Evolutionary conservation across 257 asterid species (phyloP), one percentile per base, ranked within the genome.

Genomic region (Solanum virginianum): DNA sequence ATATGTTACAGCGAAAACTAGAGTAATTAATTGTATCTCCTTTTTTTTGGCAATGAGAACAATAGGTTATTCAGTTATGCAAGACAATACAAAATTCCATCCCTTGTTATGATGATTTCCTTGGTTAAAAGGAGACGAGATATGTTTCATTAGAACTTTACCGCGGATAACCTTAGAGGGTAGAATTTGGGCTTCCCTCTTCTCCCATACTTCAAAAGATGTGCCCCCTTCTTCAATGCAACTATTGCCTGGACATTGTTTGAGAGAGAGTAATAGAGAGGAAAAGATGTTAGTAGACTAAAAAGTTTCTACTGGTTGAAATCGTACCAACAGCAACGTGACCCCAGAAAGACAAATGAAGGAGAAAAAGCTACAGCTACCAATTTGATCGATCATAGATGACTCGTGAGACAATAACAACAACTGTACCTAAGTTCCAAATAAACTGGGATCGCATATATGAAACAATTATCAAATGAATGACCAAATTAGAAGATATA

Each of bases 181-280:
- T 92, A 89, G 80, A 91, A 89, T 87, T 91, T 91, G 55, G 90
- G 92, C 84, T 91, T 91, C 60, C 93, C 93, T 84, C 89, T 87
- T 84, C 90, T 87, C 60, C 90, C 85, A 70, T 85, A 89, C 87
- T 86, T 89, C 69, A 91, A 80, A 84, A 91, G 91, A 86, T 89
- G 89, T 16, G 92, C 89, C 47, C 93, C 93, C 88, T 91, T 91
- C 90, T 89, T 91, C 87, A 91, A 80, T 36, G 91, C 86, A 66
- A 91, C 88, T 86, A 91, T 89, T 84, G 93, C 91, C 93, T 91
- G 92, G 79, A 84, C 49, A 79, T 71, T 17, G 51, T 80, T 20
- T 57, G 45, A 55, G 49, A 63, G 53, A 49, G 10, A 60, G 53
- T 51, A 83, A 83, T 8, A 53, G 14, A 14, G 20, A 47, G 11